Evolutionary conservation across 2,329 filamentous ascomycete genomes (phyloP).

Genomic region (Aspergillus sp.): DNA sequence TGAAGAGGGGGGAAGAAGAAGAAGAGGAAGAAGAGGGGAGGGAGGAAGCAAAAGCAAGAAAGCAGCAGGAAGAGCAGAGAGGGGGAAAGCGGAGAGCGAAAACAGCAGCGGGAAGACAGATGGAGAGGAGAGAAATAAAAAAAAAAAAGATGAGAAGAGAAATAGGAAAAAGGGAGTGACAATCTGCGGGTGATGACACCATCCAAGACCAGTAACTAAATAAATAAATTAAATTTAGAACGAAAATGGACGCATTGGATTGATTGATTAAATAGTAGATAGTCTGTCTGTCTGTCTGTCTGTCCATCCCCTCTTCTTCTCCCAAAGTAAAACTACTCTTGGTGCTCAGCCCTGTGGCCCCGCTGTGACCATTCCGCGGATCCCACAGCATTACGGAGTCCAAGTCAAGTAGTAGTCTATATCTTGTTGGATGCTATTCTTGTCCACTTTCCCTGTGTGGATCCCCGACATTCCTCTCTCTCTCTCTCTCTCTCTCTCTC

Average conservation of each 20-base stretch:
- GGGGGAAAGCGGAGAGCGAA: background rate
- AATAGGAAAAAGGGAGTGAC: background rate
- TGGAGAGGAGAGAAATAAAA: background rate
- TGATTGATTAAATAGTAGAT: too few species aligned
- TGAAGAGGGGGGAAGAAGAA: background rate
- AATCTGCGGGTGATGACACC: slow-evolving; percentile 2
- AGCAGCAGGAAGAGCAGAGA: background rate
- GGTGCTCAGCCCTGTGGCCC: slow-evolving; percentile 19
- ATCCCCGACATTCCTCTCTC: too few species aligned
- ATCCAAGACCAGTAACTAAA: background rate
- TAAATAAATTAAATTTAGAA: background rate
- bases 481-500: too few species aligned
- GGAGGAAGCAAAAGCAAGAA: background rate
- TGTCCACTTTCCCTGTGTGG: too few species aligned
- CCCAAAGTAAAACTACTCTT: background rate
- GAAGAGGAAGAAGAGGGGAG: background rate
- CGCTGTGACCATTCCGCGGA: slow-evolving; percentile 2
- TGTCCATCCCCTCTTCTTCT: too few species aligned
- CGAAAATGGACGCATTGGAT: too few species aligned
- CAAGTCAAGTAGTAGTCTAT: too few species aligned
- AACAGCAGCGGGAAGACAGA: background rate
- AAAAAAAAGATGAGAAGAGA: background rate
- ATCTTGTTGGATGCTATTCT: too few species aligned
- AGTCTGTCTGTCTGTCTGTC: too few species aligned
- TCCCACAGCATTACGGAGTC: background rate